A percentile compares a stretch with the other conserved stretches of the same genome.
Evolutionary conservation across 805 yeast species (phyloP).

Genomic region (Wickerhamiella galacta): DNA sequence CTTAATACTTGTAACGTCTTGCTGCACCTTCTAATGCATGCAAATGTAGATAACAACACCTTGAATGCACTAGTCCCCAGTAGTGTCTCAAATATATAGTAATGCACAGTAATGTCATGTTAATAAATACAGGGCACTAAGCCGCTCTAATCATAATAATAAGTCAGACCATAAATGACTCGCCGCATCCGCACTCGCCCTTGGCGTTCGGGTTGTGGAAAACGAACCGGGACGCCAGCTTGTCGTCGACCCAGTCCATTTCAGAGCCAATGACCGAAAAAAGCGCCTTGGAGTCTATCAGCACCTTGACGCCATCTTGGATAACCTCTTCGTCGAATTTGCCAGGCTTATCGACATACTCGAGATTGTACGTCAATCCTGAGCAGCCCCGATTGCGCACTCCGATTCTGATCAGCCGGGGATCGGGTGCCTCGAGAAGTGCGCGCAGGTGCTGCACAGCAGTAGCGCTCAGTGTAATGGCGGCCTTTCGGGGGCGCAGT

Average conservation of each 20-base stretch:
- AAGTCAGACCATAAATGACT: conserved; percentile 83
- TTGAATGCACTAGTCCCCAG: too few species aligned
- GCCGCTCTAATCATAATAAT: too few species aligned
- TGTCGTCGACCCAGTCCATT: conserved; percentile 97
- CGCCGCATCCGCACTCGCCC: conserved; percentile 98
- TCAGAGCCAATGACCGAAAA: conserved; percentile 92
- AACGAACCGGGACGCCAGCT: conserved; percentile 71
- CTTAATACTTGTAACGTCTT: too few species aligned
- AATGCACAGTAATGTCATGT: too few species aligned
- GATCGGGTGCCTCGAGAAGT: conserved; percentile 64
- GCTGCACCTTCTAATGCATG: too few species aligned
- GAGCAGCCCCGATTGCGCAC: conserved; percentile 96
- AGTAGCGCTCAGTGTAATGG: conserved; percentile 58
- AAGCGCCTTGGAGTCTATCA: conserved; percentile 89
- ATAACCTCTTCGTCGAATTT: conserved; percentile 84
- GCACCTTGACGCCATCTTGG: conserved; percentile 84
- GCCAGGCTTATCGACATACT: conserved; percentile 80
- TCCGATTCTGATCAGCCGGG: conserved; percentile 78
- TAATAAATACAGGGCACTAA: too few species aligned
- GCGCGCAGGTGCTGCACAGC: conserved; percentile 59
- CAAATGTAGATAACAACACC: too few species aligned
- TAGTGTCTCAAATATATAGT: too few species aligned
- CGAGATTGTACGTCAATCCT: conserved; percentile 79
- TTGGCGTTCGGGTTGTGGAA: conserved; percentile 92
- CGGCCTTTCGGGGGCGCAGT: conserved; percentile 76